Conservation (phyloP, 768 basidiomycete genomes). For the Russula abietina region DNA sequence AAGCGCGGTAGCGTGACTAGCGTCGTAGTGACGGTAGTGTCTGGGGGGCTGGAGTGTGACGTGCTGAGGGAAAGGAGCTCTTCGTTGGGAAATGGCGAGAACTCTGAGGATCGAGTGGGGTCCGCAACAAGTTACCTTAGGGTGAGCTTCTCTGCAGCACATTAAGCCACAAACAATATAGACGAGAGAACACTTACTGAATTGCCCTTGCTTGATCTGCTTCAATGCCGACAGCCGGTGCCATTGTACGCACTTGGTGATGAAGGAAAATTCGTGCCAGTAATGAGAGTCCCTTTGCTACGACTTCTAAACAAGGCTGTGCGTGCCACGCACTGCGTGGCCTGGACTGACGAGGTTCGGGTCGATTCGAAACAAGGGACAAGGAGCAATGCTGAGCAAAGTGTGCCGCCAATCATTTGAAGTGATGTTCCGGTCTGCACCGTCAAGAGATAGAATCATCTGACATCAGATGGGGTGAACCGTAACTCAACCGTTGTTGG, state of each 20-base stretch:
- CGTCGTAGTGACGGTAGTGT: no score
- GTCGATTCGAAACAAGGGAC: conserved; percentile 16
- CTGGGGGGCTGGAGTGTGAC: conserved; percentile 25
- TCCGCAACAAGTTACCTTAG: no score
- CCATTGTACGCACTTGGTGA: not conserved
- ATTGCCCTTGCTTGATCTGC: no score
- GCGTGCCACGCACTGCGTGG: no score
- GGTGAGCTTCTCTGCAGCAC: no score
- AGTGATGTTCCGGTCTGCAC: conserved; percentile 23
- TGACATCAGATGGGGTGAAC: conserved; percentile 20
- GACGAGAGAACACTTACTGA: no score
- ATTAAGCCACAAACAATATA: no score
- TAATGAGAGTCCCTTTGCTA: conserved; percentile 13
- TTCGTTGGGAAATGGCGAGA: conserved; percentile 30
- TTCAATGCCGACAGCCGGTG: no score
- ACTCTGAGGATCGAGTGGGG: conserved; percentile 31
- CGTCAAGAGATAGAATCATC: conserved; percentile 15
- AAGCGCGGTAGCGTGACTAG: conserved; percentile 39
- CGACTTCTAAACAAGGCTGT: conserved; percentile 7
- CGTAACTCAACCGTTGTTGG: no score
- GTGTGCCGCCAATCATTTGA: conserved; percentile 24
- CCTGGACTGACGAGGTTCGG: conserved; percentile 1
- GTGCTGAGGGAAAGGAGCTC: conserved; percentile 48
- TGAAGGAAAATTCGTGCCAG: conserved; percentile 18
- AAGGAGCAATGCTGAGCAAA: conserved; percentile 15